Evolutionary conservation across 495 filamentous ascomycete species (phyloP), one percentile per base, ranked within the genome.

Genomic region (Cryomyces minteri): DNA sequence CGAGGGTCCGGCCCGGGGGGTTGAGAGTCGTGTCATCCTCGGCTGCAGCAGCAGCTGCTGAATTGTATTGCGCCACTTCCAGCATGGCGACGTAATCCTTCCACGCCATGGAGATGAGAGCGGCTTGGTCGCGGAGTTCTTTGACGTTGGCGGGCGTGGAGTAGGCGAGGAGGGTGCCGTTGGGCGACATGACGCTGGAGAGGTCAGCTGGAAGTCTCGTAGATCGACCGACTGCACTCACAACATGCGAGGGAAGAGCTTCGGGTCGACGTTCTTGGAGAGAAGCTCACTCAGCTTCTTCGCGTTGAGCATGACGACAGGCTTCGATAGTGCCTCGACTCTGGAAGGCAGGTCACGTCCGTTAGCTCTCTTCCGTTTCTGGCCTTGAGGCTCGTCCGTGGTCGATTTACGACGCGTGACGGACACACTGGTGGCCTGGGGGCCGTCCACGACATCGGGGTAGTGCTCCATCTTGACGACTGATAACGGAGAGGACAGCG

Each of bases 231-330:
- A 38, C 9, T 25, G 11, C 4, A 53, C 59, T 49, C 52, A 62
- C 56, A 58, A 62, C 49, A 61, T 62, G 38, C 58, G 56, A 6
- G 62, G 57, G 51, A 52, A 64, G 28, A 65, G 52, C 9, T 57
- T 44, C 11, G 51, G 49, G 39, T 62, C 52, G 37, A 57, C 57
- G 53, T 66, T 63, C 36, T 57, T 53, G 11, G 60, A 44, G 25
- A 66, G 55, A 9, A 66, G 51, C 48, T 65, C 59, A 36, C 59
- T 58, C 25, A 66, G 45, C 11, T 58, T 61, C 41, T 53, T 54
- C 0, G 58, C 51, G 50, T 66, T 57, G 5, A 66, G 45, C 63
- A 66, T 66, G 31, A 31, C 18, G 18, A 25, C 18, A 25, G 18
- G 18, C 18, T 25, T 25, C 2, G 18, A 25, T 47, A 11, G 28